phyloP scores from a whole-genome alignment of 1,139 yeast species.

The Taiozyma sp. region DNA sequence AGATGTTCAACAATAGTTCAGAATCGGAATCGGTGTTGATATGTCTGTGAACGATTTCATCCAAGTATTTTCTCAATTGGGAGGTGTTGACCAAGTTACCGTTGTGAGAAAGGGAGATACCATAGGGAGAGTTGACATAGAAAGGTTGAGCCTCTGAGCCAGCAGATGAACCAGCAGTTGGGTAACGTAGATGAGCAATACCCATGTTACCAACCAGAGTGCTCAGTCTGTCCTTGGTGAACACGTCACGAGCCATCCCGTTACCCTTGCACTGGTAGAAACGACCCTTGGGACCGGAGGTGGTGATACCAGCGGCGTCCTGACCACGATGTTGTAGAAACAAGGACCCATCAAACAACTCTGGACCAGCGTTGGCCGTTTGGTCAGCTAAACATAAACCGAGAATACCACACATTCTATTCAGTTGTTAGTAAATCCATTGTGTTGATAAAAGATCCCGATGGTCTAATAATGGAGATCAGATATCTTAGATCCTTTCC shows the following conservation, averaged over 20 bases:
- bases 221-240: slow-evolving; percentile 74
- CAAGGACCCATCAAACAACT: slow-evolving; percentile 88
- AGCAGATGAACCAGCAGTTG: slow-evolving; percentile 98
- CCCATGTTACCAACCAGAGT: slow-evolving; percentile 94
- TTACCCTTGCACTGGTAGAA: slow-evolving; percentile 97
- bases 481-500: slow-evolving; percentile 30
- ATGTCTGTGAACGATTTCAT: slow-evolving; percentile 93
- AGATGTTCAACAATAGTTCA: slow-evolving; percentile 80
- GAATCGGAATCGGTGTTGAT: slow-evolving; percentile 96
- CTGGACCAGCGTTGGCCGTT: slow-evolving; percentile 73
- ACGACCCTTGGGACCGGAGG: slow-evolving; percentile 92
- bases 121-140: slow-evolving; percentile 95
- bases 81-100: slow-evolving; percentile 91
- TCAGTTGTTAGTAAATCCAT: slow-evolving; percentile 2
- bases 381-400: slow-evolving; percentile 85
- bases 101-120: slow-evolving; percentile 85
- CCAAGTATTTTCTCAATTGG: slow-evolving; percentile 73
- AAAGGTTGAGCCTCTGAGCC: slow-evolving; percentile 98
- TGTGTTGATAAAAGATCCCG: too few species aligned
- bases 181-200: slow-evolving; percentile 89
- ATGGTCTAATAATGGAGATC: too few species aligned
- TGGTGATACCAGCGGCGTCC: slow-evolving; percentile 99
- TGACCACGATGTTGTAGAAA: slow-evolving; percentile 97
- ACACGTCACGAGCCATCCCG: slow-evolving; percentile 98
- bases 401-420: slow-evolving; percentile 85